Base-by-base conservation (phyloP, 116 monocot species). In the Iris pallida region DNA sequence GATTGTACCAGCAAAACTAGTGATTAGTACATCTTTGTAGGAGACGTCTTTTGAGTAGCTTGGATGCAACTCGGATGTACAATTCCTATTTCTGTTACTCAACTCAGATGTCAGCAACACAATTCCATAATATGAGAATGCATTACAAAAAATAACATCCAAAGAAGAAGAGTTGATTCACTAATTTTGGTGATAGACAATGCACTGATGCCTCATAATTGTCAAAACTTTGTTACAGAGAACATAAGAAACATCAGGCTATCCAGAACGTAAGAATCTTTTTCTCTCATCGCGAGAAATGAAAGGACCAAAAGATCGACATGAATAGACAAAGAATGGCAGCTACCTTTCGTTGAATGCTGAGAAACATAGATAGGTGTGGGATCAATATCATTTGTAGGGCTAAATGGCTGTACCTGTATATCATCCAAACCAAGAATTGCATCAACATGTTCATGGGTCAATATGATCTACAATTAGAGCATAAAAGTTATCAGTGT, bases 391-490 rank as follows among this genome's bases (percentile, higher is more conserved):
- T 91, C 86, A 79, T 96, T 96, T 40, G 73, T 83, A 60, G 87
- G 81, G 75, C 92, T 96, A 77, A 73, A 83, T 60, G 92, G 83
- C 53, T 96, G 96, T 19, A 96, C 72, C 42, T 92, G 75, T 63
- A 96, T 79, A 73, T 92, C 96, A 85, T 96, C 96, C 77, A 96
- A 87, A 19, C 96, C 96, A 69, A 96, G 86, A 67, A 96, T 48
- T 64, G 96, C 96, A 91, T 96, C 96, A 20, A 92, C 96, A 83
- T 96, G 96, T 70, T 96, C 96, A 78, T 96, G 96, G 15, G 92
- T 96, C 69, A 96, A 77, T 73, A 96, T 78, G 69, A 96, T 87
- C 96, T 96, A 82, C 70, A 81, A 18, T 8, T 66, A 76, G 54
- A 66, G 55, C 20, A 58, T 46, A 63, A 42, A 45, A 53, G 73